These are phyloP conservation scores for Astrephomene gubernaculifera DNA, from an alignment of 139 green algal genomes.

Conservation along the genomic window DNA sequence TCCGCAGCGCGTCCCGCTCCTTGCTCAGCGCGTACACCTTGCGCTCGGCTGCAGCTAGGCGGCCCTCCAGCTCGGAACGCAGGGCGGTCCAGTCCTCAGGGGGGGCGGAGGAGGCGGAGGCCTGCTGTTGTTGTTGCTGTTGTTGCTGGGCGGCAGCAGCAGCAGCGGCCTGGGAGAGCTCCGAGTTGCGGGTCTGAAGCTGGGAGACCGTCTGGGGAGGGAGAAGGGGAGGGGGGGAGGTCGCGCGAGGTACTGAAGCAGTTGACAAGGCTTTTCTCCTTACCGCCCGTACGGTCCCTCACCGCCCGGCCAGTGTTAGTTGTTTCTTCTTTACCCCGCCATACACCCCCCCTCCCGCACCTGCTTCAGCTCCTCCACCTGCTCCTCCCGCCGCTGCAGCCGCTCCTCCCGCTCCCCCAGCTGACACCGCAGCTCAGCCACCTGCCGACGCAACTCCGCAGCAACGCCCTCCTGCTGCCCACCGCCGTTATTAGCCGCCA, in stretches of 20 bases:
- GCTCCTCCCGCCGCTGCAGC: slow-evolving; percentile 68
- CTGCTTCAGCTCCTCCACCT: slow-evolving; percentile 60
- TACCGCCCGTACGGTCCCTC: background rate
- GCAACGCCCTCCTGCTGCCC: background rate
- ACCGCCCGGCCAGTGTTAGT: background rate
- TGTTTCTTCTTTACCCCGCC: too few relatives aligned
- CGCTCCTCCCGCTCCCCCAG: slow-evolving; percentile 67
- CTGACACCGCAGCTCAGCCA: slow-evolving; percentile 55
- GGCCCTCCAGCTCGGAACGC: slow-evolving; percentile 70
- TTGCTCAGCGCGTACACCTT: slow-evolving; percentile 91
- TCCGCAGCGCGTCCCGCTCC: slow-evolving; percentile 91
- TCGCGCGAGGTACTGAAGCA: background rate
- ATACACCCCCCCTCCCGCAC: slow-evolving; percentile 2
- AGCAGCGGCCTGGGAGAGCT: too few relatives aligned
- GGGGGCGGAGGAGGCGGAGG: too few relatives aligned
- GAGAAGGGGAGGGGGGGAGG: background rate
- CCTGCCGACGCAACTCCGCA: slow-evolving; percentile 27
- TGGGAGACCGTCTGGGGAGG: slow-evolving; percentile 44
- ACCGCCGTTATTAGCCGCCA: background rate
- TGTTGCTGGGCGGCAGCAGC: too few relatives aligned
- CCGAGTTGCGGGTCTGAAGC: slow-evolving; percentile 77
- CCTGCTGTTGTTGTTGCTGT: too few relatives aligned
- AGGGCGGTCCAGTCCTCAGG: slow-evolving; percentile 60
- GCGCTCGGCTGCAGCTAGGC: slow-evolving; percentile 63
- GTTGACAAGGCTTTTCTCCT: background rate